phyloP scores from a whole-genome alignment of 1,284 basidiomycete genomes.

The Volvariella surrecta region DNA sequence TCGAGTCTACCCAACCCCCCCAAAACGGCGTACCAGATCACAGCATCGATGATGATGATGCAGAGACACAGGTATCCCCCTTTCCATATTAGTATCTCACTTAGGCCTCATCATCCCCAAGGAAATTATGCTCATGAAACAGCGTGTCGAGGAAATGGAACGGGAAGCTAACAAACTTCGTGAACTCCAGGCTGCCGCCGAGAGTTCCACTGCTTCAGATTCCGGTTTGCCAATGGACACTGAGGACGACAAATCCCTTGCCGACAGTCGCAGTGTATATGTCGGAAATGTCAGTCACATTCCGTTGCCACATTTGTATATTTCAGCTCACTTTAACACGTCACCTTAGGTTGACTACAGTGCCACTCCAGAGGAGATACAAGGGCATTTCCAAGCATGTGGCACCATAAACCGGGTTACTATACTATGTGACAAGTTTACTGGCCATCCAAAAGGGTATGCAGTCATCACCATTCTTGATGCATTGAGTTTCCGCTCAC shows the following conservation, averaged over 20 bases:
- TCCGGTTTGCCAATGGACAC: conserved; percentile 52
- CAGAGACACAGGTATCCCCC: conserved; percentile 42
- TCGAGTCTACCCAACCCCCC: conserved; percentile 28
- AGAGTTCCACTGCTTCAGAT: conserved; percentile 35
- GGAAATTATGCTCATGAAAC: conserved; percentile 88
- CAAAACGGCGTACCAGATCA: conserved; percentile 26
- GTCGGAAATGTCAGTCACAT: conserved; percentile 86
- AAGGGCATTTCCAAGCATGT: conserved; percentile 95
- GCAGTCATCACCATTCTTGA: conserved; percentile 15
- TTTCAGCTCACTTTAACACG: conserved; percentile 3
- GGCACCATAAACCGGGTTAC: conserved; percentile 99
- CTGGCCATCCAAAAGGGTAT: conserved; percentile 98
- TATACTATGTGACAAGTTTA: conserved; percentile 99
- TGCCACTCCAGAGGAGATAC: conserved; percentile 97
- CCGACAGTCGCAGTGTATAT: conserved; percentile 88
- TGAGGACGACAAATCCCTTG: conserved; percentile 68
- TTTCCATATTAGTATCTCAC: conserved; percentile 5
- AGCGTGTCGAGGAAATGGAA: conserved; percentile 89
- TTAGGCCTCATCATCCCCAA: conserved; percentile 21
- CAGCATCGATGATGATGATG: conserved; percentile 45
- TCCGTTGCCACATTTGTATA: conserved; percentile 5
- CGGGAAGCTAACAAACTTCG: conserved; percentile 82
- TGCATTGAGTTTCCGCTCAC: background rate
- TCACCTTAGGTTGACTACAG: conserved; percentile 86
- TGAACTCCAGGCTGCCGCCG: conserved; percentile 84